Percentiles rank a stretch among this genome's conserved stretches.
These are phyloP conservation scores for Emericellopsis terricola DNA, from an alignment of 495 filamentous ascomycete genomes.

Conservation along the genomic window DNA sequence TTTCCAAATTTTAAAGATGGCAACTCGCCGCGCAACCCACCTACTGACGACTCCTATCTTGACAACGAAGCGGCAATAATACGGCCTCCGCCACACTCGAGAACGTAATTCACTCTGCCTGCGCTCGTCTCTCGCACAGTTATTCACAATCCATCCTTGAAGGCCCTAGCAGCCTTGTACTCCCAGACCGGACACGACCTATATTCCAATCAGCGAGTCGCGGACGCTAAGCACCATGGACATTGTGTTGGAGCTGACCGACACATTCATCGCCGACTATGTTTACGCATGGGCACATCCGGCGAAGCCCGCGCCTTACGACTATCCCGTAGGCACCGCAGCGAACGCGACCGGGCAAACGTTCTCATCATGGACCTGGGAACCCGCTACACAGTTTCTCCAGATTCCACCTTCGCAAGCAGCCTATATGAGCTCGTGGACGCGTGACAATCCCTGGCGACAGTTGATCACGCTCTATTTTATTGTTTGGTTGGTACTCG, in stretches of 20 bases:
- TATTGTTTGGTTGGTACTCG: constrained; percentile 60
- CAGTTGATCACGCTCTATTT: constrained; percentile 61
- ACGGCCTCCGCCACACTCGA: too few species aligned
- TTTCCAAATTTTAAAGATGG: too few species aligned
- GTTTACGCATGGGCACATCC: constrained; percentile 59
- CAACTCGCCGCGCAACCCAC: too few species aligned
- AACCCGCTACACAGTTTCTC: constrained; percentile 56
- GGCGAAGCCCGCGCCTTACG: constrained; percentile 30
- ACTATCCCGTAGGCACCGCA: constrained; percentile 13
- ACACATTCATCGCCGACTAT: constrained; percentile 70
- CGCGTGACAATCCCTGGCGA: constrained; percentile 62
- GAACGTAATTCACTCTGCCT: too few species aligned
- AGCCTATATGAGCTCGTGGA: constrained; percentile 68
- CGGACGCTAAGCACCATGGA: too few species aligned
- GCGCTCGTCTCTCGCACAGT: too few species aligned
- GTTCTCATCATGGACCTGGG: constrained; percentile 36
- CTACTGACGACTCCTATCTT: too few species aligned
- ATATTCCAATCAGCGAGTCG: too few species aligned
- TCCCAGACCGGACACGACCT: too few species aligned
- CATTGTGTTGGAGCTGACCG: constrained; percentile 70
- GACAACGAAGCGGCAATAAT: too few species aligned
- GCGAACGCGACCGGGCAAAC: constrained; percentile 21
- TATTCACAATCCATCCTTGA: too few species aligned
- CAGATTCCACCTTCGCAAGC: constrained; percentile 52
- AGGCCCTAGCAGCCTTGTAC: too few species aligned